Evolutionary conservation across 1,284 basidiomycete genomes (phyloP).

Genomic region (Veloboletus limbatus): DNA sequence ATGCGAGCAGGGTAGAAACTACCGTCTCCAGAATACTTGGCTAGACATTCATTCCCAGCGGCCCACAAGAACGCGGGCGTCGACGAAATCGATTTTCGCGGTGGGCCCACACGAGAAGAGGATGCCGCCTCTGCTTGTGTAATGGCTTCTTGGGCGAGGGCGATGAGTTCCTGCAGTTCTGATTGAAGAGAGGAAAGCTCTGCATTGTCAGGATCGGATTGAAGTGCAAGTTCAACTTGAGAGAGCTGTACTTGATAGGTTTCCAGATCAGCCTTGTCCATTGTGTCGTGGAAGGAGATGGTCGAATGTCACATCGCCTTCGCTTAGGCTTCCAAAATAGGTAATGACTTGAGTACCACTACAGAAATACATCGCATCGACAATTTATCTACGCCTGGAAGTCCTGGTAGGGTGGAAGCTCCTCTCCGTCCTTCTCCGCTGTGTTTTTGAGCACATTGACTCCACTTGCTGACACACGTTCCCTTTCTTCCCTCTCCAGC

Average conservation of each 20-base stretch:
- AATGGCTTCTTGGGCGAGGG: slow-evolving; percentile 77
- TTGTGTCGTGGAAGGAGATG: slow-evolving; percentile 26
- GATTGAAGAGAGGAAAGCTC: slow-evolving; percentile 76
- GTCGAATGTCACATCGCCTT: background rate
- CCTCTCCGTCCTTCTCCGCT: slow-evolving; percentile 42
- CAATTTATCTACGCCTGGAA: slow-evolving; percentile 25
- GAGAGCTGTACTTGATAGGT: slow-evolving; percentile 87
- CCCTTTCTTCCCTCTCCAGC: slow-evolving; percentile 62
- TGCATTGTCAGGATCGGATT: slow-evolving; percentile 76
- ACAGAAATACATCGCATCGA: background rate
- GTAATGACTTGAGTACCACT: slow-evolving; percentile 1
- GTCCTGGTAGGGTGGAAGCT: slow-evolving; percentile 68
- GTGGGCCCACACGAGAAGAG: slow-evolving; percentile 56
- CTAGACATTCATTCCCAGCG: slow-evolving; percentile 91
- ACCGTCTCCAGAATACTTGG: slow-evolving; percentile 88
- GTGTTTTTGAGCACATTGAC: slow-evolving; percentile 11
- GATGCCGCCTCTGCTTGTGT: slow-evolving; percentile 60
- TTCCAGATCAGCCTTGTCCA: slow-evolving; percentile 80
- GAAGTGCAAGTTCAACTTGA: slow-evolving; percentile 86
- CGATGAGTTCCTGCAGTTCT: slow-evolving; percentile 89
- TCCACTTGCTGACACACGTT: slow-evolving; percentile 44
- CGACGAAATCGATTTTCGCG: slow-evolving; percentile 50
- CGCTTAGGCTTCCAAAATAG: slow-evolving; percentile 22
- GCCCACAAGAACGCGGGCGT: slow-evolving; percentile 56
- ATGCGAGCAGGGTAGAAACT: slow-evolving; percentile 92